A percentile compares a stretch with the other conserved stretches of the same genome.
phyloP scores from a whole-genome alignment of 2,329 filamentous ascomycete species.

The Periconia sp. region DNA sequence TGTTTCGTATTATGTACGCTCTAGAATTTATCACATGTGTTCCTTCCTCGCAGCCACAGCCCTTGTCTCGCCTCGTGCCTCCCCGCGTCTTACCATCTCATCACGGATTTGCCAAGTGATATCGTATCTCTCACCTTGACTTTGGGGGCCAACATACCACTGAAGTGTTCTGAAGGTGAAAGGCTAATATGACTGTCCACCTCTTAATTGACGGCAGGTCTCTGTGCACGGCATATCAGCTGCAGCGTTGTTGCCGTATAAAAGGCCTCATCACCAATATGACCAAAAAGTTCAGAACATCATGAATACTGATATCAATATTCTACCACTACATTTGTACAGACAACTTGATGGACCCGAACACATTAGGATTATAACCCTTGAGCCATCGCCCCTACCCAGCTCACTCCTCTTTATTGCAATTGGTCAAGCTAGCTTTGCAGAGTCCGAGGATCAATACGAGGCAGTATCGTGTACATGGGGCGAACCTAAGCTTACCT shows the following conservation, averaged over 20 bases:
- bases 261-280: too few species aligned
- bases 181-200: neutral
- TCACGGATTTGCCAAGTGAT: too few species aligned
- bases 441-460: constrained; percentile 7
- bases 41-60: too few species aligned
- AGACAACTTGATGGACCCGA: neutral
- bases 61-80: too few species aligned
- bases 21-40: too few species aligned
- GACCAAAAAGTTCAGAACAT: constrained; percentile 1
- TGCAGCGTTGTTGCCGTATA: too few species aligned
- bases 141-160: too few species aligned
- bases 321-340: neutral
- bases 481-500: neutral
- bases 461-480: constrained; percentile 22
- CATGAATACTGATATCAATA: neutral
- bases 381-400: neutral
- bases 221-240: too few species aligned
- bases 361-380: constrained; percentile 2
- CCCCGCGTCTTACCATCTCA: too few species aligned
- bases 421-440: neutral
- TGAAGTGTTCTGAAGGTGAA: neutral
- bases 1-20: too few species aligned
- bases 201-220: neutral
- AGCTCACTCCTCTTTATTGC: constrained; percentile 1
- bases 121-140: too few species aligned